Base-by-base conservation (phyloP, 2,329 filamentous ascomycete species). In the Aspergillus sp. region DNA sequence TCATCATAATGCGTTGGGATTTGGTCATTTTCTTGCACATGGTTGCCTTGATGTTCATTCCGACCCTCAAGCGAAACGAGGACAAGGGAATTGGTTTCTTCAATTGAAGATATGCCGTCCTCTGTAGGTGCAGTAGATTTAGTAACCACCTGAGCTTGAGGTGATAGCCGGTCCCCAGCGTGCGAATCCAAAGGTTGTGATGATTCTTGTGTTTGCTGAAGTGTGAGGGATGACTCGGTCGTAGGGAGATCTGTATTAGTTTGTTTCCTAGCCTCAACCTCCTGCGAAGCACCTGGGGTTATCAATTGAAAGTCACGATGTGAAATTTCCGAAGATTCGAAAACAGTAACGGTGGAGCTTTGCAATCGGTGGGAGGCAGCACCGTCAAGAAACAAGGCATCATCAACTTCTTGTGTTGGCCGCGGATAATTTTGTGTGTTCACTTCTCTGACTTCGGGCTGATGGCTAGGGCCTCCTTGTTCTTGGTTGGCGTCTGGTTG, bases 261-360 rank as follows among this genome's bases (percentile, higher is more conserved):
- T 27, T 29, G 19, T 13, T 44, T 32, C 4, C 30, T 43, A 36
- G 28, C 11, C 19, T 40, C 39, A n/a, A 30, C 33, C 27, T 52
- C 46, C 27, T 65, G 61, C 1, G 59, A 58, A 34, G 46, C 46
- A 31, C 53, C 53, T 27, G 56, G 51, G 7, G 54, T 59, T 8
- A 52, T 30, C 7, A 55, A 44, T 39, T 54, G 57, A 19, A 44
- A 49, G 12, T 40, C 32, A 30, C 30, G 27, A n/a, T n/a, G n/a
- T n/a, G n/a, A n/a, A n/a, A n/a, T n/a, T n/a, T n/a, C n/a, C n/a
- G n/a, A n/a, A n/a, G n/a, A n/a, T n/a, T n/a, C 8, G 35, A 7
- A 33, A 39, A 32, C 31, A 33, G 37, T 9, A 27, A 26, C 13
- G 28, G 7, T 31, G 29, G 12, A 1, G 12, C n/a, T 8, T 31